Percentiles rank a stretch among this genome's conserved stretches.
These are phyloP conservation scores for Mitragyna speciosa DNA, from an alignment of 257 asterid species.

Conservation along the genomic window DNA sequence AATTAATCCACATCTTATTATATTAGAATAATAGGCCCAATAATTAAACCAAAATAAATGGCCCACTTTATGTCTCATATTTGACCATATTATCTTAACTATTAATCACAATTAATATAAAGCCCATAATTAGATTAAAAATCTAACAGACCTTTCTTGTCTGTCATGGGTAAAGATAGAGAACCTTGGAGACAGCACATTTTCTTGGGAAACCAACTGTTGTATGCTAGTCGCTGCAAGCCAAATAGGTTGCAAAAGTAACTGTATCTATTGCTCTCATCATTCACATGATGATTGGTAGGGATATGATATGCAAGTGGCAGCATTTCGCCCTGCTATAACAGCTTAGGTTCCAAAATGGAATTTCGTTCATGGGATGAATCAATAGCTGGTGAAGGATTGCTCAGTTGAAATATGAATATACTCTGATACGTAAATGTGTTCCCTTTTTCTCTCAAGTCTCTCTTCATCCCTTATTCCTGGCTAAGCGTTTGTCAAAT, in stretches of 20 bases:
- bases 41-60: too few species aligned
- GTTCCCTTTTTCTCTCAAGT: too few species aligned
- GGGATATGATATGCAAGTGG: constrained; percentile 27
- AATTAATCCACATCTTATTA: too few species aligned
- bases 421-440: too few species aligned
- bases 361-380: constrained; percentile 21
- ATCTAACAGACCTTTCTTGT: constrained; percentile 1
- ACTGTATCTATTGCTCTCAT: constrained; percentile 30
- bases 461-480: neutral
- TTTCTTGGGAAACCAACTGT: constrained; percentile 30
- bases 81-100: too few species aligned
- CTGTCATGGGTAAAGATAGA: constrained; percentile 20
- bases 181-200: constrained; percentile 27
- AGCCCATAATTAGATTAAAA: too few species aligned
- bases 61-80: too few species aligned
- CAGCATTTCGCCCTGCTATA: constrained; percentile 17
- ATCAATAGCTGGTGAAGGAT: neutral
- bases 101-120: too few species aligned
- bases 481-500: neutral
- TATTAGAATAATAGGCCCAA: too few species aligned
- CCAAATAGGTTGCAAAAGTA: constrained; percentile 34
- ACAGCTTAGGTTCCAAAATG: neutral
- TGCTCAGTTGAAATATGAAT: neutral
- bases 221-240: constrained; percentile 30
- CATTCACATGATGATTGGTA: constrained; percentile 23